A percentile compares a stretch with the other conserved stretches of the same genome.
Conservation (phyloP, 2,329 filamentous ascomycete genomes). For the Exophiala viscosa region DNA sequence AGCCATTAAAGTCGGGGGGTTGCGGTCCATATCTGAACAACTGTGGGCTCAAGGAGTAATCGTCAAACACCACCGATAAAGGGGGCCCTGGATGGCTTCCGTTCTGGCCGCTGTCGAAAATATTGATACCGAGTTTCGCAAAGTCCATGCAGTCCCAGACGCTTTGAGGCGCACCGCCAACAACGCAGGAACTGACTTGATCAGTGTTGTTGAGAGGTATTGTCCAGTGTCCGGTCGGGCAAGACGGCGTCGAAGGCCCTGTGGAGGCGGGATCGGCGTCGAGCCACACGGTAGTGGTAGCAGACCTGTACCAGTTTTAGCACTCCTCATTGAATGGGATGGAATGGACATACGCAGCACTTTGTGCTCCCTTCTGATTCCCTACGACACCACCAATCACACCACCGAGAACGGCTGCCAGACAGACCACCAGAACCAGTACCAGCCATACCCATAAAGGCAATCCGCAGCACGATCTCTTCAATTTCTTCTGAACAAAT, state of each 20-base stretch:
- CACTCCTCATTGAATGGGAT: background rate
- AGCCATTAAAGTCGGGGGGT: conserved; percentile 46
- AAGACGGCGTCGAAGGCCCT: conserved; percentile 39
- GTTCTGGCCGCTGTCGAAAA: conserved; percentile 28
- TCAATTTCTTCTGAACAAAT: conserved; percentile 41
- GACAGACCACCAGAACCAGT: conserved; percentile 43
- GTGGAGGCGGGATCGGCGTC: conserved; percentile 51
- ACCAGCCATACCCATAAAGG: conserved; percentile 51
- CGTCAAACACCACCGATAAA: conserved; percentile 38
- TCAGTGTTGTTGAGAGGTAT: conserved; percentile 47
- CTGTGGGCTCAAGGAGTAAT: conserved; percentile 35
- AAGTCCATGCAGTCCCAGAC: conserved; percentile 50
- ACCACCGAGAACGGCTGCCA: conserved; percentile 51
- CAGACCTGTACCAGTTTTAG: conserved; percentile 6
- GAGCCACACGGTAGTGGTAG: conserved; percentile 45
- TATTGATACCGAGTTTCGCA: conserved; percentile 34
- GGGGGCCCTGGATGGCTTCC: conserved; percentile 25
- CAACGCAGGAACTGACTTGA: conserved; percentile 49
- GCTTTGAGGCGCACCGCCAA: conserved; percentile 41
- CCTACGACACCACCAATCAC: conserved; percentile 53
- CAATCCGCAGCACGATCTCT: conserved; percentile 47
- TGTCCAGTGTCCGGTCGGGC: conserved; percentile 48
- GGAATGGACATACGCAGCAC: conserved; percentile 23
- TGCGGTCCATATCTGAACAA: conserved; percentile 60
- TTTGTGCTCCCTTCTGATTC: conserved; percentile 33